Percentiles rank a stretch among this genome's conserved stretches.
Conservation (phyloP, 176 grass and related monocot species). For the Musa beccarii region DNA sequence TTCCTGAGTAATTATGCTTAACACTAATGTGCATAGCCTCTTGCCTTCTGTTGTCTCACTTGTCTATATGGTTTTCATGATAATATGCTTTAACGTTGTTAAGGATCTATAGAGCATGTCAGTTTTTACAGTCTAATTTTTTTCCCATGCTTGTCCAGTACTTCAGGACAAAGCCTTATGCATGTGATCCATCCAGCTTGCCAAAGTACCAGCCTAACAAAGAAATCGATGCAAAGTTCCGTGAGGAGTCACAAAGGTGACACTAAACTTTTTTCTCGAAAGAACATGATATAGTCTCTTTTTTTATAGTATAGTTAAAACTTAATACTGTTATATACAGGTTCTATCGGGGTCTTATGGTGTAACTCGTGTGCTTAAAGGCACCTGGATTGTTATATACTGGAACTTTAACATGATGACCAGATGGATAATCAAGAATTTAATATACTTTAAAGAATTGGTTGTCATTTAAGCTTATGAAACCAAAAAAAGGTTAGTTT, state of each 20-base stretch:
- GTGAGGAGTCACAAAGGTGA: slow-evolving; percentile 20
- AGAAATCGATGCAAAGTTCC: slow-evolving; percentile 84
- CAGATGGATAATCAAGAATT: too few species aligned
- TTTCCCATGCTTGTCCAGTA: slow-evolving; percentile 35
- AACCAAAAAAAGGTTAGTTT: too few species aligned
- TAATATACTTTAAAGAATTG: too few species aligned
- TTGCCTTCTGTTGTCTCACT: too few species aligned
- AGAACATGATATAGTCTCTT: too few species aligned
- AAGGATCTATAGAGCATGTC: neutral
- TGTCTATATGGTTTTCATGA: neutral
- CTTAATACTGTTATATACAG: too few species aligned
- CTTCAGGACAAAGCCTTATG: slow-evolving; percentile 55
- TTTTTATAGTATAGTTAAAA: neutral
- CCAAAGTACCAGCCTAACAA: slow-evolving; percentile 82
- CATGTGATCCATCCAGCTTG: slow-evolving; percentile 58
- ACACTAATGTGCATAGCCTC: too few species aligned
- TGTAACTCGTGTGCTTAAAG: too few species aligned
- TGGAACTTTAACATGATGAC: neutral
- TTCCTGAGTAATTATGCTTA: too few species aligned
- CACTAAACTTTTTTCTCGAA: too few species aligned
- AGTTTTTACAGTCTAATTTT: slow-evolving; percentile 3
- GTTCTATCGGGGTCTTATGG: too few species aligned
- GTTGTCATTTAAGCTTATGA: too few species aligned
- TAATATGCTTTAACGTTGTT: neutral
- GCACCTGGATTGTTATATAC: neutral